Conservation (phyloP, 1,284 basidiomycete species). For the Ganoderma resinaceum region DNA sequence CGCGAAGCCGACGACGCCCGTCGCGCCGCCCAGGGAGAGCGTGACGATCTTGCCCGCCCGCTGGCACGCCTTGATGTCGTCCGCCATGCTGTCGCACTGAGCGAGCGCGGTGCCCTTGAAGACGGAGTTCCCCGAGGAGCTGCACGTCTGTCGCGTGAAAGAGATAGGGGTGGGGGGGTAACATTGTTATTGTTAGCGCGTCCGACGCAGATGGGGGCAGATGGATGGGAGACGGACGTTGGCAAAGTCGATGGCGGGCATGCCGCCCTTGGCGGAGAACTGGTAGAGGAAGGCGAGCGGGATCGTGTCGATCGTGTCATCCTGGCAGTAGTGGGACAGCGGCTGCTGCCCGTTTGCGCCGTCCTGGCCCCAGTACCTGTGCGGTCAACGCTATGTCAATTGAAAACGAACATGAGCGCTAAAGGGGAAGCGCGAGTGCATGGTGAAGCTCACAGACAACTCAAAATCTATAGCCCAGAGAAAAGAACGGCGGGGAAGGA, state of each 20-base stretch:
- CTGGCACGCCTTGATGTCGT: constrained; percentile 65
- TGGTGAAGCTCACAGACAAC: constrained; percentile 22
- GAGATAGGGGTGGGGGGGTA: no score
- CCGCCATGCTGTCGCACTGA: constrained; percentile 56
- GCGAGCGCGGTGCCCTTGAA: constrained; percentile 63
- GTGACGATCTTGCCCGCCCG: constrained; percentile 69
- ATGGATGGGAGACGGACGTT: constrained; percentile 48
- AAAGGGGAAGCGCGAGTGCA: constrained; percentile 13
- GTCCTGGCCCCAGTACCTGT: constrained; percentile 54
- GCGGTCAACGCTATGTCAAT: constrained; percentile 1
- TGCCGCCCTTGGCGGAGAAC: constrained; percentile 57
- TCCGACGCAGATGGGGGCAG: not conserved
- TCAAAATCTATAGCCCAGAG: constrained; percentile 9
- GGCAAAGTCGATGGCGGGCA: constrained; percentile 64
- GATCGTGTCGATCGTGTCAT: constrained; percentile 56
- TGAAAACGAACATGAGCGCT: not conserved
- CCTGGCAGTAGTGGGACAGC: constrained; percentile 55
- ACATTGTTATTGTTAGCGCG: not conserved
- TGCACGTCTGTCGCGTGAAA: constrained; percentile 51
- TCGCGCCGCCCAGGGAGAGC: constrained; percentile 66
- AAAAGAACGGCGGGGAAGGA: not conserved
- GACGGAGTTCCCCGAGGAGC: constrained; percentile 43
- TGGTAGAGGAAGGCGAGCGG: constrained; percentile 65
- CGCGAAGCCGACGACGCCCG: constrained; percentile 56
- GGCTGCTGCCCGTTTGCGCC: constrained; percentile 54